Conservation (phyloP, 306 rosid genomes). For the Corylus americana region DNA sequence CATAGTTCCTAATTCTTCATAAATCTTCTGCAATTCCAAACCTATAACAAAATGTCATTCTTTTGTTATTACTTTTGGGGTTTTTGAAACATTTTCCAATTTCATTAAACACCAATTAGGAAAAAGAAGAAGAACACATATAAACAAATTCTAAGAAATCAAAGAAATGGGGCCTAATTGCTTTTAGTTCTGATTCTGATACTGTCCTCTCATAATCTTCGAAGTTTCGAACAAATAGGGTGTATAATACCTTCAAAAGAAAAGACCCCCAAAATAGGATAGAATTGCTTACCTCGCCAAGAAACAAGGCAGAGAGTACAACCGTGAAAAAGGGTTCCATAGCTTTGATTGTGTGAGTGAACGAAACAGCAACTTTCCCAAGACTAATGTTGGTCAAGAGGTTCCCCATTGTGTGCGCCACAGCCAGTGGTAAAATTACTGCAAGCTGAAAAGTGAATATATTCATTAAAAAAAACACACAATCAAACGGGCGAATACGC, state of each 20-base stretch:
- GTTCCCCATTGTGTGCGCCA: constrained; percentile 75
- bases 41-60: background rate
- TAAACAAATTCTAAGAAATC: no score
- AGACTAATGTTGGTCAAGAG: constrained; percentile 70
- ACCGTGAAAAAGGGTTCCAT: constrained; percentile 85
- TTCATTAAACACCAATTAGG: no score
- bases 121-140: no score
- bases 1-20: background rate
- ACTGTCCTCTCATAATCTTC: no score
- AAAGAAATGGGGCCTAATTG: background rate
- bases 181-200: no score
- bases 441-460: constrained; percentile 40
- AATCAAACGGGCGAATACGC: background rate
- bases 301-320: constrained; percentile 55
- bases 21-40: background rate
- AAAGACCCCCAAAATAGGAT: background rate
- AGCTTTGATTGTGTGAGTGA: constrained; percentile 83
- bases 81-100: background rate
- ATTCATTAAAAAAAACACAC: background rate
- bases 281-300: constrained; percentile 55
- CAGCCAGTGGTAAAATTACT: constrained; percentile 58
- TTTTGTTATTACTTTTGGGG: no score
- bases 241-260: background rate
- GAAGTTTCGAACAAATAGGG: no score
- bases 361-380: constrained; percentile 73